Percentiles rank a stretch among this genome's conserved stretches.
Evolutionary conservation across 2,329 filamentous ascomycete genomes (phyloP).

Genomic region (Penicillium sp.): DNA sequence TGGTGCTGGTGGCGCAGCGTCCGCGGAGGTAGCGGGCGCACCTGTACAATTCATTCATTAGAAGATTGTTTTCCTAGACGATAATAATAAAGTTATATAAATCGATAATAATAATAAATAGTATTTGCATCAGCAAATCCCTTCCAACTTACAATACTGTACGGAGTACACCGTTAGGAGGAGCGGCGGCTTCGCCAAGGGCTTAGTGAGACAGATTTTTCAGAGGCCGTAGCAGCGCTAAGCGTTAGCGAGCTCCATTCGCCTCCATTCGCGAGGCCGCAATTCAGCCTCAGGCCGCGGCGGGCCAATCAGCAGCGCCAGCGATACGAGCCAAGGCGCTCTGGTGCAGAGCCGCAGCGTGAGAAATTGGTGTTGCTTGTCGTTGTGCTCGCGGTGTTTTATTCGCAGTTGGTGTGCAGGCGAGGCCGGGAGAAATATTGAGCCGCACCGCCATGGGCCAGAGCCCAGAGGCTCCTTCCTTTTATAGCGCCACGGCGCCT

Average conservation of each 20-base stretch:
- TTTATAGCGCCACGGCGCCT: background rate
- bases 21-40: background rate
- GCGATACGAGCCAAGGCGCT: background rate
- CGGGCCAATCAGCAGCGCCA: slow-evolving; percentile 1
- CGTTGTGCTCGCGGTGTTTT: too few relatives aligned
- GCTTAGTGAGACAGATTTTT: background rate
- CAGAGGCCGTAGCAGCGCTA: background rate
- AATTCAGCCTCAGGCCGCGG: slow-evolving; percentile 8
- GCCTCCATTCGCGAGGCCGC: background rate
- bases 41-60: too few relatives aligned
- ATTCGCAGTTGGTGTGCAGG: background rate
- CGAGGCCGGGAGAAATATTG: background rate
- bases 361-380: too few relatives aligned
- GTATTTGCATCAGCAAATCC: too few relatives aligned
- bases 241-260: background rate
- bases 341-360: background rate
- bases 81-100: too few relatives aligned
- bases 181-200: background rate
- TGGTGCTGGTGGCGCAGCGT: slow-evolving; percentile 5
- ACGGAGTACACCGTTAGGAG: too few relatives aligned
- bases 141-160: too few relatives aligned
- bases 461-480: too few relatives aligned
- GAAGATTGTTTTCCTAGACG: too few relatives aligned
- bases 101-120: too few relatives aligned
- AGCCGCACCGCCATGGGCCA: too few relatives aligned